Percentiles rank a stretch among this genome's conserved stretches.
These are phyloP conservation scores for Nephromyces sp. DNA, from an alignment of 169 alveolate genomes.

Conservation along the genomic window DNA sequence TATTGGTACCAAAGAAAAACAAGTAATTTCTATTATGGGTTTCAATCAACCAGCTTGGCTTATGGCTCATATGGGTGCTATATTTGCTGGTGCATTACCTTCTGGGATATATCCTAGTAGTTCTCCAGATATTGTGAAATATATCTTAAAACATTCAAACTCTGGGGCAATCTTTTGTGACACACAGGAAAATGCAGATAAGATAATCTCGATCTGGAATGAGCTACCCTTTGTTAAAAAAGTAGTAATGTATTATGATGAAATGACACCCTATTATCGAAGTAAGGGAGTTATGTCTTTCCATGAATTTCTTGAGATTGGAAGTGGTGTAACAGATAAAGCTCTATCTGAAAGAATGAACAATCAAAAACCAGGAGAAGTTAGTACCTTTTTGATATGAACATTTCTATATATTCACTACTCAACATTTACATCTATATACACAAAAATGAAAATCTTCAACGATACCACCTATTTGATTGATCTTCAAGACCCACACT, in stretches of 20 bases:
- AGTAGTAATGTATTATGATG: slow-evolving; percentile 21
- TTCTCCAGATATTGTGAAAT: slow-evolving; percentile 50
- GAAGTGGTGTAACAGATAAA: slow-evolving; percentile 34
- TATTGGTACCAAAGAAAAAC: slow-evolving; percentile 42
- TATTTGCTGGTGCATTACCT: slow-evolving; percentile 52
- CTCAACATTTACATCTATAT: too few relatives aligned
- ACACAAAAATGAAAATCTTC: too few relatives aligned
- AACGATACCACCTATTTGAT: too few relatives aligned
- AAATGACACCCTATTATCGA: not conserved
- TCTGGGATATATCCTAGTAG: slow-evolving; percentile 68
- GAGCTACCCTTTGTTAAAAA: slow-evolving; percentile 35
- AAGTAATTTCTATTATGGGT: slow-evolving; percentile 61
- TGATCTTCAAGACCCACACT: too few relatives aligned
- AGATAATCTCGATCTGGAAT: slow-evolving; percentile 43
- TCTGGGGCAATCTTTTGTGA: slow-evolving; percentile 56
- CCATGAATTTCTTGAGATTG: slow-evolving; percentile 48
- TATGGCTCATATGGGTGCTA: slow-evolving; percentile 54
- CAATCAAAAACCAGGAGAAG: slow-evolving; percentile 46
- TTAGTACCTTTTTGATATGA: too few relatives aligned
- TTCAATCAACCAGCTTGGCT: slow-evolving; percentile 65
- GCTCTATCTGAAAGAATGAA: slow-evolving; percentile 28
- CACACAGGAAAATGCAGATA: slow-evolving; percentile 43
- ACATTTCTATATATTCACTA: too few relatives aligned
- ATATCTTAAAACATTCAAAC: slow-evolving; percentile 62
- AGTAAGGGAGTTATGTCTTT: slow-evolving; percentile 46